Base-by-base conservation (phyloP, 2,329 filamentous ascomycete species). In the Stylonectria norvegica region DNA sequence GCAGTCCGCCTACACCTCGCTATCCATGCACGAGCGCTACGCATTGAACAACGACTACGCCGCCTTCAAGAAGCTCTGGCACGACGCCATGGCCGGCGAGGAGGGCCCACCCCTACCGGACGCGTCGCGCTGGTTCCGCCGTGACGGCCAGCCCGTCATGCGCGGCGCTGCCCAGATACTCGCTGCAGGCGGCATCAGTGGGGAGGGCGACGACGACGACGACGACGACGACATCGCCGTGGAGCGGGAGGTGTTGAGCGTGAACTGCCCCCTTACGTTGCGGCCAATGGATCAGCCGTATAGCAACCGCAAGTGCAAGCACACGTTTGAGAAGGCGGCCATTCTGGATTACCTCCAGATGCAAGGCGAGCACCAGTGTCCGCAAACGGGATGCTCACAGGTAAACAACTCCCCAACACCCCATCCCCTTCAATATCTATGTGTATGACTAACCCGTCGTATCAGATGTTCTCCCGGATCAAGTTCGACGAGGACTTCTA, bases 201-300 rank as follows among this genome's bases (percentile, higher is more conserved):
- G 74, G 11, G 82, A 85, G 38, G 82, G 86, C 15, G 86, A 90
- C 29, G 70, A 63, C 3, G 71, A 74, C 2, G 79, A 78, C 5
- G 73, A 74, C 12, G 82, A 85, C 39, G 82, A 86, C 15, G 86
- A 90, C 29, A 70, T 90, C 17, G 75, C 83, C 2, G 75, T 90
- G 20, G 74, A 78, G 19, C 71, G 77, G 34, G 79, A 81, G 47
- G 76, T 73, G 4, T 71, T 81, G 37, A 84, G 78, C 59, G 76
- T 83, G 20, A 82, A 78, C 52, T 90, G 86, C 55, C 84, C 85
- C 0, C 61, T 90, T 15, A 85, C 84, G 0, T 67, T 89, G 49
- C 69, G 70, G 36, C 68, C 75, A 31, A 81, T 88, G 67, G 66
- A 69, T 29, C 74, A 87, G 37, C 86, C 86, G 0, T 80, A 78